Evolutionary conservation across 163 green algal species (phyloP), one percentile per base, ranked within the genome.

Genomic region (Scenedesmus sp.): DNA sequence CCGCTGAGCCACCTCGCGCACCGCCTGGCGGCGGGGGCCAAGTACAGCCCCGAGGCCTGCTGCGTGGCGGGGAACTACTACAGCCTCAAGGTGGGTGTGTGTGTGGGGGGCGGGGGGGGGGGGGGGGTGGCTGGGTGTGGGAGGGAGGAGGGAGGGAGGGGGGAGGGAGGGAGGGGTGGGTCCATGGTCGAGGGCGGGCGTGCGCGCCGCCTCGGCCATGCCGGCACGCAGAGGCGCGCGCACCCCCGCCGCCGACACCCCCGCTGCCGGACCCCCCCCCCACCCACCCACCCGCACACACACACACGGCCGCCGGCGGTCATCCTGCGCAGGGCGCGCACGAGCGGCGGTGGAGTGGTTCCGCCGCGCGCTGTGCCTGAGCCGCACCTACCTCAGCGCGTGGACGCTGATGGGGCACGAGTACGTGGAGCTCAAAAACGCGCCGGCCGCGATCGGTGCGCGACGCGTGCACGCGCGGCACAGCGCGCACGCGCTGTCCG

Each of bases 51-150:
- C 0, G 95, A 98, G 77, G 94, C 92, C 11, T 97, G 93, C 87
- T 98, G 92, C 86, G 91, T 98, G 57, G 87, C 96, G n/a, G 96
- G 96, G 51, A 99, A 99, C 91, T 99, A 99, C 88, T 98, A 97
- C 90, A 95, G 89, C 34, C 85, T 98, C 1, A 92, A 92, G 84
- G 84, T 86, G 54, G 18, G 75, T n/a, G n/a, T n/a, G n/a, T n/a
- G n/a, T n/a, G n/a, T n/a, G n/a, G n/a, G n/a, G n/a, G n/a, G n/a
- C n/a, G n/a, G n/a, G n/a, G n/a, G n/a, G n/a, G n/a, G n/a, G n/a
- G n/a, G n/a, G n/a, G n/a, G n/a, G n/a, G n/a, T n/a, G n/a, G n/a
- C n/a, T n/a, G n/a, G n/a, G n/a, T n/a, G n/a, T n/a, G n/a, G n/a
- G n/a, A n/a, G n/a, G n/a, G n/a, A n/a, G n/a, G n/a, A 42, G 39